phyloP scores from a whole-genome alignment of 108 stramenopile genomes.

The Nitzschia sp. region DNA sequence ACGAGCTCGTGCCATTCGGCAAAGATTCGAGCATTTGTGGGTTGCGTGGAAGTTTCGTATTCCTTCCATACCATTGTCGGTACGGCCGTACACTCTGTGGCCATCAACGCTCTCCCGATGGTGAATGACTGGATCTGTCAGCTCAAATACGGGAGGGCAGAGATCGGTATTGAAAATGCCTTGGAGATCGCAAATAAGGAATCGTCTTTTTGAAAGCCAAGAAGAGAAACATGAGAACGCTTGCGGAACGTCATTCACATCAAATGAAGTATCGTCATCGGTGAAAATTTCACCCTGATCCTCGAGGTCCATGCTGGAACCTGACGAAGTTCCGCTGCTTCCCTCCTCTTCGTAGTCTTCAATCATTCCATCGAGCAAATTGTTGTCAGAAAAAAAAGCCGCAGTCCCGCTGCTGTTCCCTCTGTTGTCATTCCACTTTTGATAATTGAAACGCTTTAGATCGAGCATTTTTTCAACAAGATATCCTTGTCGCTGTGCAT shows the following conservation, averaged over 20 bases:
- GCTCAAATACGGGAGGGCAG: constrained; percentile 49
- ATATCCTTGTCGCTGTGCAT: constrained; percentile 27
- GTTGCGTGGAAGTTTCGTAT: constrained; percentile 49
- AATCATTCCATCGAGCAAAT: too few species aligned
- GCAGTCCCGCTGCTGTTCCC: background rate
- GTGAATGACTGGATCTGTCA: constrained; percentile 71
- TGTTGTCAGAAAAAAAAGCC: background rate
- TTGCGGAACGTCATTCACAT: constrained; percentile 5
- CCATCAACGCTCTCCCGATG: constrained; percentile 31
- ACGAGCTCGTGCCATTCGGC: constrained; percentile 19
- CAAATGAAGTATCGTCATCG: background rate
- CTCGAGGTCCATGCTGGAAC: too few species aligned
- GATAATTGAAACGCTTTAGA: background rate
- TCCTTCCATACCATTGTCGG: constrained; percentile 51
- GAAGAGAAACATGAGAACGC: constrained; percentile 53
- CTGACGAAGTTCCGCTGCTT: too few species aligned
- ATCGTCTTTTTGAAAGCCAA: constrained; percentile 33
- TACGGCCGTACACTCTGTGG: constrained; percentile 36
- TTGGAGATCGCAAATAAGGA: constrained; percentile 58
- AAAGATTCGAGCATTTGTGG: constrained; percentile 52
- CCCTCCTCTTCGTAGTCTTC: too few species aligned
- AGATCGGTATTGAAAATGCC: constrained; percentile 53
- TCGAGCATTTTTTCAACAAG: constrained; percentile 53
- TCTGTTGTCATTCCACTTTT: background rate
- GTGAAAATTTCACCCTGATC: too few species aligned